Evolutionary conservation across 108 stramenopile species (phyloP), one percentile per base, ranked within the genome.

Genomic region (Cylindrotheca fusiformis): DNA sequence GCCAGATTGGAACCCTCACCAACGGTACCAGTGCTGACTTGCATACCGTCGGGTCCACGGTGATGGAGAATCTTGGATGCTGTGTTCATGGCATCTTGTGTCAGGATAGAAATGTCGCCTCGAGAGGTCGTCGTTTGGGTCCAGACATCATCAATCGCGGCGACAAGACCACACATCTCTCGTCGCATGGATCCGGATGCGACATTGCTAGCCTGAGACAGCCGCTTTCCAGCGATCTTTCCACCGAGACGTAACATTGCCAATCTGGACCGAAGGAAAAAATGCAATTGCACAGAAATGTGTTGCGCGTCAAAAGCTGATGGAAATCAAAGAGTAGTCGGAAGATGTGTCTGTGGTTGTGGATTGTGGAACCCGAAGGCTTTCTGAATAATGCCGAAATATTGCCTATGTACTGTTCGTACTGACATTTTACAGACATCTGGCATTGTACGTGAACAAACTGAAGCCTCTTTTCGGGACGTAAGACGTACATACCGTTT

Each of bases 41-140:
- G 77, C 30, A 45, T 56, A 33, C 82, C 82, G 67, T 83, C 82
- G 32, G 82, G 82, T 27, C 82, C 82, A 53, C 82, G 82, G 65
- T 83, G 82, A 22, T 58, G 23, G 33, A 83, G 52, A 36, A 67
- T 80, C 4, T 41, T 52, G 19, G 82, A 74, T 24, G 80, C 65
- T 31, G 68, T 46, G 49, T 50, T 44, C 24, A 81, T 50, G 0
- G 55, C 59, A n/a, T 63, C 55, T 26, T 81, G 69, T 27, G 32
- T 62, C 63, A 81, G 65, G 19, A 81, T 41, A 12, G 80, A 64
- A 32, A 73, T 55, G 24, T 66, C 41, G 4, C 63, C 55, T 32
- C 45, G 56, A 18, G 32, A 21, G 22, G 56, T 57, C 12, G 72
- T 25, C 18, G 58, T 49, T 5, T 18, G 32, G 14, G 60, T 71